Evolutionary conservation across 768 basidiomycete genomes (phyloP).

Genomic region (Macrolepiota fuliginosa): DNA sequence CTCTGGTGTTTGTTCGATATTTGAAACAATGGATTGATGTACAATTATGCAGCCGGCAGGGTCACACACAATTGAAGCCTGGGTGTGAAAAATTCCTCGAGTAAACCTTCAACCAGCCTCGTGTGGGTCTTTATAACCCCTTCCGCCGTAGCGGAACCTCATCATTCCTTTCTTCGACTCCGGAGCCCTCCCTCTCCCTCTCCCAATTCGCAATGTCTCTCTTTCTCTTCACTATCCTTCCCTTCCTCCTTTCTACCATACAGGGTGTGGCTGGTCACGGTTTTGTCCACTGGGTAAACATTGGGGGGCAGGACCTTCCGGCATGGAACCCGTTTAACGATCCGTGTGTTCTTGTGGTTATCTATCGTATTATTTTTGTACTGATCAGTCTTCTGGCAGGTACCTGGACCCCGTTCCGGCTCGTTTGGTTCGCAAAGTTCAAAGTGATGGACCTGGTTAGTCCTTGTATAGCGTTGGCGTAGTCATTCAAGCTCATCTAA

Average conservation of each 20-base stretch:
- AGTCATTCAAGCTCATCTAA: conserved; percentile 10
- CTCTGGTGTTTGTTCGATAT: neutral
- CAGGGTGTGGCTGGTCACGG: conserved; percentile 28
- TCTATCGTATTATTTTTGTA: conserved; percentile 1
- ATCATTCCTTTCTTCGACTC: conserved; percentile 79
- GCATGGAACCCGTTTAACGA: conserved; percentile 40
- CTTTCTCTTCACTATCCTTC: conserved; percentile 13
- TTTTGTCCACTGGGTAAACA: conserved; percentile 30
- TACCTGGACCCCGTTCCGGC: conserved; percentile 23
- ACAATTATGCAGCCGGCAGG: neutral
- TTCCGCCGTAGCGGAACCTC: conserved; percentile 31
- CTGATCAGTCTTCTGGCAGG: conserved; percentile 19
- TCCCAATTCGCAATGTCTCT: conserved; percentile 72
- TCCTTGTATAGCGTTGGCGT: neutral
- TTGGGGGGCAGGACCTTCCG: conserved; percentile 28
- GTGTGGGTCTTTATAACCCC: conserved; percentile 4
- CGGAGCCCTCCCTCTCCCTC: conserved; percentile 74
- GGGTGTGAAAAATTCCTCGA: conserved; percentile 5
- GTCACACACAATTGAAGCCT: neutral
- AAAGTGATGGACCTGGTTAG: conserved; percentile 32
- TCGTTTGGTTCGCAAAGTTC: conserved; percentile 32
- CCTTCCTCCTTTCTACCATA: conserved; percentile 18
- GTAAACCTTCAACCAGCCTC: conserved; percentile 9
- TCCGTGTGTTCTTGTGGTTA: conserved; percentile 24
- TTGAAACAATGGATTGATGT: neutral